Evolutionary conservation across 1,139 yeast genomes (phyloP), one percentile per base, ranked within the genome.

Genomic region (Petasospora rhodanensis): DNA sequence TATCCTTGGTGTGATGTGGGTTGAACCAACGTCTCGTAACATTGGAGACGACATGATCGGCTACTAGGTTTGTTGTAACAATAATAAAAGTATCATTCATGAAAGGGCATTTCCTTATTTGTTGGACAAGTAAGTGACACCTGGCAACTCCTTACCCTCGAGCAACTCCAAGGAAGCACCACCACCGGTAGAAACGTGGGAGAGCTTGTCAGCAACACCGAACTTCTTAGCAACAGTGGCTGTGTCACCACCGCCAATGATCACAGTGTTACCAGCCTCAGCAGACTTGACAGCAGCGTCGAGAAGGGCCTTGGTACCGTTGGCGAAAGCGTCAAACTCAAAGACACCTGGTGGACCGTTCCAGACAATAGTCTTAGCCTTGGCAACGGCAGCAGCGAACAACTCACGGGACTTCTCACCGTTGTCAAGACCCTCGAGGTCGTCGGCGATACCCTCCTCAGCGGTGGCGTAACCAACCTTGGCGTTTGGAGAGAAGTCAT

Each of bases 321-420:
- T 66, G 51, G 96, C 80, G 61, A 89, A 89, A 58, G 74, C 74
- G 47, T 85, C 95, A 59, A 89, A 87, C 72, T 89, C 97, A 61
- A 89, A 89, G 55, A 89, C 97, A 74, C 97, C 97, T 65, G 97
- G 96, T 46, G 97, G 97, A 62, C 97, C 97, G 72, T 89, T 89
- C 97, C 97, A 89, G 58, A 89, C 89, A 58, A 89, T 89, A 57
- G 97, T 91, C 79, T 87, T 86, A 52, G 97, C 93, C 68, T 80
- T 73, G 49, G 82, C 81, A 51, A 89, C 85, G 45, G 95, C 80
- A 43, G 68, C 76, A 49, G 79, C 73, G 61, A 83, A 89, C 54
- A 81, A 73, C 65, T 77, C 72, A 54, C 74, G 71, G 41, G 95
- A 75, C 71, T 84, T 77, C 66, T 86, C 87, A 67, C 97, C 97